These are phyloP conservation scores for Globisporangium iwayamae DNA, from an alignment of 352 stramenopile species.

Conservation along the genomic window DNA sequence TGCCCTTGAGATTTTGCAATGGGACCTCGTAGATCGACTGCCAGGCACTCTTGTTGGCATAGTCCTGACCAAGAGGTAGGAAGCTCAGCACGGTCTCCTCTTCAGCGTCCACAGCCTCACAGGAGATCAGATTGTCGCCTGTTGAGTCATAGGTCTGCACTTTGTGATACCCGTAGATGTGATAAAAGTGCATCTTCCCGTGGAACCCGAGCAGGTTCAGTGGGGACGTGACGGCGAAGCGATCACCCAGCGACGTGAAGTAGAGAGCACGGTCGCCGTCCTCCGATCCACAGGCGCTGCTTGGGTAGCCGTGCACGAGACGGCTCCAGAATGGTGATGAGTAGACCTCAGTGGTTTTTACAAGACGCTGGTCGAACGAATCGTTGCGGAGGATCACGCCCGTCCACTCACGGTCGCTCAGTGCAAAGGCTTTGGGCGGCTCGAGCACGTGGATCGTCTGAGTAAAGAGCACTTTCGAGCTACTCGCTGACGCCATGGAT, in stretches of 20 bases:
- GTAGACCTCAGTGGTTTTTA: neutral
- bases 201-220: slow-evolving; percentile 51
- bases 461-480: slow-evolving; percentile 2
- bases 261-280: slow-evolving; percentile 49
- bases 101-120: slow-evolving; percentile 37
- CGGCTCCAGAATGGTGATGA: slow-evolving; percentile 43
- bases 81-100: slow-evolving; percentile 61
- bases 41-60: slow-evolving; percentile 47
- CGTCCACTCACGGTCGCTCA: slow-evolving; percentile 35
- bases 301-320: slow-evolving; percentile 59
- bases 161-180: slow-evolving; percentile 47
- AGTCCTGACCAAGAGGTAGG: slow-evolving; percentile 25
- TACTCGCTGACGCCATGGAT: neutral
- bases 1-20: slow-evolving; percentile 9
- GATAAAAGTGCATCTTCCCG: slow-evolving; percentile 59
- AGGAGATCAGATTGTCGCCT: slow-evolving; percentile 60
- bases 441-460: slow-evolving; percentile 36
- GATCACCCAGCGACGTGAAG: slow-evolving; percentile 59
- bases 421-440: slow-evolving; percentile 28
- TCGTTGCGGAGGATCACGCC: slow-evolving; percentile 54
- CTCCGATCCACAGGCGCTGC: slow-evolving; percentile 38
- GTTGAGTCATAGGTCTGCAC: slow-evolving; percentile 41
- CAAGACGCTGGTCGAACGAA: slow-evolving; percentile 40
- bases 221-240: slow-evolving; percentile 38
- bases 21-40: slow-evolving; percentile 31